Evolutionary conservation across 441 rosid species (phyloP).

Genomic region (Brassica balearica): DNA sequence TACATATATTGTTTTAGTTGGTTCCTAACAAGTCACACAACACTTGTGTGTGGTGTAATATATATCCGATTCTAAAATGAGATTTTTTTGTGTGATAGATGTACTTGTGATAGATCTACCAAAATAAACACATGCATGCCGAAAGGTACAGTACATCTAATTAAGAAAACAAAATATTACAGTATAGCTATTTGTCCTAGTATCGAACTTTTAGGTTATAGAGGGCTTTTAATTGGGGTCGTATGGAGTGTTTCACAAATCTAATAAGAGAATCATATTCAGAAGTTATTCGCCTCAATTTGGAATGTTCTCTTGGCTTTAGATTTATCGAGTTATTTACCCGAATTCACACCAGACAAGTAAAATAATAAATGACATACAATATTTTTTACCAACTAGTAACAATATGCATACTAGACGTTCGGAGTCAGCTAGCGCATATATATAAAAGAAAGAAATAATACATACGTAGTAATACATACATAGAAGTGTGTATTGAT

Average conservation of each 20-base stretch:
- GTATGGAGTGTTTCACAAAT: neutral
- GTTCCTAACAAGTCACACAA: neutral
- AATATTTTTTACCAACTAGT: neutral
- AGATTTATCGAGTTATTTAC: neutral
- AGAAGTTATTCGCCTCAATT: neutral
- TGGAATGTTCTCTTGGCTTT: neutral
- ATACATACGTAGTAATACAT: too few relatives aligned
- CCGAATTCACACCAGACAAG: neutral
- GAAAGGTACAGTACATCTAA: neutral
- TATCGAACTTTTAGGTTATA: neutral
- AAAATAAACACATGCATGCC: neutral
- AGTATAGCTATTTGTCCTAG: neutral
- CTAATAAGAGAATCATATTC: neutral
- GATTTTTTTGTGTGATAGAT: neutral
- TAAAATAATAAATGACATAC: neutral
- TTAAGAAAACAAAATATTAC: neutral
- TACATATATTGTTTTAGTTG: neutral
- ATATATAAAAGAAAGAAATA: too few relatives aligned
- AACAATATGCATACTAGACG: conserved; percentile 4
- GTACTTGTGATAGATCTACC: neutral
- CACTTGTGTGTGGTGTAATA: neutral
- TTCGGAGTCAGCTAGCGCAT: neutral
- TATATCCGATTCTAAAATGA: neutral
- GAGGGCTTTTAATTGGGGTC: neutral
- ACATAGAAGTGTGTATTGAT: neutral